These are phyloP conservation scores for Dicorynia guianensis DNA, from an alignment of 306 rosid species.

Conservation along the genomic window DNA sequence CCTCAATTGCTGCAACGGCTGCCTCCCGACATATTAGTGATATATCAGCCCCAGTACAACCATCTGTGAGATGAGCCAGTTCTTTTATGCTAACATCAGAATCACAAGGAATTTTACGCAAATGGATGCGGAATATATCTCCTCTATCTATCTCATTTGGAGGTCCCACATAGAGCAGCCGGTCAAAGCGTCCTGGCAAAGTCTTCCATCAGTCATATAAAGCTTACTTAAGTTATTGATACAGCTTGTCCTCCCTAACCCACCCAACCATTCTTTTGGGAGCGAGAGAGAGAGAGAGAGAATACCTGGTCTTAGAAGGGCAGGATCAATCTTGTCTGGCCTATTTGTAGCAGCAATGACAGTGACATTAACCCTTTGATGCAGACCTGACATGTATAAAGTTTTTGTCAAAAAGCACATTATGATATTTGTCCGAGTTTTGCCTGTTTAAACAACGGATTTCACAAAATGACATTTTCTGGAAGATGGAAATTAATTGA, in stretches of 20 bases:
- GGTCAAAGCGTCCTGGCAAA: conserved; percentile 88
- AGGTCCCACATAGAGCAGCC: conserved; percentile 86
- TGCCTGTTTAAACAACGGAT: not conserved
- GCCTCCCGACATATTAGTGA: conserved; percentile 85
- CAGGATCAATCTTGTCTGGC: conserved; percentile 91
- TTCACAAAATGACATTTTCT: conserved; percentile 28
- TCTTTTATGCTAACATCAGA: conserved; percentile 67
- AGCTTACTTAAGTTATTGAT: conserved; percentile 9
- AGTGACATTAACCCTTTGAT: conserved; percentile 80
- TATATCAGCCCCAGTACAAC: conserved; percentile 91
- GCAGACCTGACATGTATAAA: conserved; percentile 70
- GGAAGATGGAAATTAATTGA: conserved; percentile 3
- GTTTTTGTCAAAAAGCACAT: conserved; percentile 34
- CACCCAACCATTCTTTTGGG: not conserved
- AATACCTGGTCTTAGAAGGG: conserved; percentile 90
- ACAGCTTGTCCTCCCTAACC: not conserved
- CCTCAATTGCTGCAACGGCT: conserved; percentile 84
- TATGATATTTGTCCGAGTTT: conserved; percentile 5
- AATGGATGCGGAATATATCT: conserved; percentile 83
- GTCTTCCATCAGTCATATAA: conserved; percentile 19
- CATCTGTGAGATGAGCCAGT: conserved; percentile 68
- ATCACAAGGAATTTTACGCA: conserved; percentile 73
- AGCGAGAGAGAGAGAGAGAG: conserved; percentile 1
- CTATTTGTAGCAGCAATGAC: conserved; percentile 95
- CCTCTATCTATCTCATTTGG: conserved; percentile 81